These are phyloP conservation scores for Amylocarpus encephaloides DNA, from an alignment of 2,329 filamentous ascomycete genomes.

Conservation along the genomic window DNA sequence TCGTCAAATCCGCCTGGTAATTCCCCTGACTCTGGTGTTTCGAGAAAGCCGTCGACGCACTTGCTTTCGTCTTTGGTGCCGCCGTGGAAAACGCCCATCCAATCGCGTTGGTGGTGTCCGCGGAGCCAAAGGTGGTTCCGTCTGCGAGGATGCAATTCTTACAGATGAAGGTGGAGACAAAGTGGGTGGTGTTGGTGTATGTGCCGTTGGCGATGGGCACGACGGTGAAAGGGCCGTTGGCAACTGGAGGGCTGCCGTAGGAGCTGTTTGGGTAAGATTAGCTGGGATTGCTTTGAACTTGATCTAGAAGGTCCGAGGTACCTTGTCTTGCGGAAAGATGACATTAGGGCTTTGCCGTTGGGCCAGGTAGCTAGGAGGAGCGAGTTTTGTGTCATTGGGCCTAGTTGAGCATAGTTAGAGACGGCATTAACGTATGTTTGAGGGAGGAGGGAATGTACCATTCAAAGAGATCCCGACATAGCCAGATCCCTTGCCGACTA, in stretches of 20 bases:
- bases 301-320: constrained; percentile 12
- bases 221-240: constrained; percentile 34
- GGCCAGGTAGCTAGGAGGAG: constrained; percentile 46
- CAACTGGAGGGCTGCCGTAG: constrained; percentile 38
- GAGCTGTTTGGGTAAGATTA: constrained; percentile 23
- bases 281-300: neutral
- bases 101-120: constrained; percentile 2
- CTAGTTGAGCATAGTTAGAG: too few species aligned
- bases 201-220: constrained; percentile 44
- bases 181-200: constrained; percentile 46
- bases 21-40: constrained; percentile 12
- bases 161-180: constrained; percentile 49
- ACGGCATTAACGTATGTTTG: too few species aligned
- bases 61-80: constrained; percentile 10
- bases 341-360: constrained; percentile 38
- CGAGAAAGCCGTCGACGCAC: constrained; percentile 5
- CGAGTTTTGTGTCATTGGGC: constrained; percentile 38
- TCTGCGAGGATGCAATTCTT: constrained; percentile 36
- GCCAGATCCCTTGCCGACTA: constrained; percentile 40
- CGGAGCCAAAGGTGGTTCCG: constrained; percentile 28
- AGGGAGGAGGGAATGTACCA: constrained; percentile 18
- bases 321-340: constrained; percentile 35
- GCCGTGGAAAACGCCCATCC: constrained; percentile 12
- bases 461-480: constrained; percentile 45
- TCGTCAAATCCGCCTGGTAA: constrained; percentile 8